Evolutionary conservation across 2,329 filamentous ascomycete genomes (phyloP), one percentile per base, ranked within the genome.

Genomic region (Hymenoscyphus scutula): DNA sequence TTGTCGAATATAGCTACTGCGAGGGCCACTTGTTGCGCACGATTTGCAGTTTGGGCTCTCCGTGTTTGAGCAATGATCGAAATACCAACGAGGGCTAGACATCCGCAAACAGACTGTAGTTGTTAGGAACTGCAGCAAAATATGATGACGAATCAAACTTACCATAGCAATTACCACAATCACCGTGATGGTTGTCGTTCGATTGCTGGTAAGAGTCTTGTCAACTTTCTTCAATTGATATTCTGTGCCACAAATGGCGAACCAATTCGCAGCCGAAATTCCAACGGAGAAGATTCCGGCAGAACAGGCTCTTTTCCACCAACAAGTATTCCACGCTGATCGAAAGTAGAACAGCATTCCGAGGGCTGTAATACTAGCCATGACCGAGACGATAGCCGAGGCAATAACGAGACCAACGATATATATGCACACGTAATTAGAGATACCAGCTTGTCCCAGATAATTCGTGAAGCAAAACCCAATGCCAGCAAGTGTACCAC

Each of bases 401-500:
- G 88, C 90, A 2, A 88, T 77, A 17, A 96, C 82, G 55, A 65
- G 69, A 11, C 59, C 59, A 25, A 72, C 56, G 71, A 86, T 85
- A 68, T 93, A 92, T 11, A 79, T 76, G 69, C 90, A 88, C 3
- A 73, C 76, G 72, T 95, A 96, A 73, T 96, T 94, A 30, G 82
- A 81, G 65, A 94, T 92, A 37, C 91, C 91, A 34, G 89, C 84
- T 72, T 96, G 92, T n/a, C 91, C 91, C 19, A 94, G 79, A 71
- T 95, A 96, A 74, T 96, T 90, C 91, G 96, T 95, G 34, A 89
- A 89, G 64, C 89, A 91, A 57, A 95, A 88, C 25, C 90, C 88
- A 5, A 86, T 80, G 15, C 92, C 92, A 1, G 89, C 89, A 53
- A 93, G 80, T 1, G 85, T 72, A 6, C 91, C 91, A 8, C 89